Percentiles rank a stretch among this genome's conserved stretches.
These are phyloP conservation scores for Naganishia kalamii DNA, from an alignment of 768 basidiomycete species.

Conservation along the genomic window DNA sequence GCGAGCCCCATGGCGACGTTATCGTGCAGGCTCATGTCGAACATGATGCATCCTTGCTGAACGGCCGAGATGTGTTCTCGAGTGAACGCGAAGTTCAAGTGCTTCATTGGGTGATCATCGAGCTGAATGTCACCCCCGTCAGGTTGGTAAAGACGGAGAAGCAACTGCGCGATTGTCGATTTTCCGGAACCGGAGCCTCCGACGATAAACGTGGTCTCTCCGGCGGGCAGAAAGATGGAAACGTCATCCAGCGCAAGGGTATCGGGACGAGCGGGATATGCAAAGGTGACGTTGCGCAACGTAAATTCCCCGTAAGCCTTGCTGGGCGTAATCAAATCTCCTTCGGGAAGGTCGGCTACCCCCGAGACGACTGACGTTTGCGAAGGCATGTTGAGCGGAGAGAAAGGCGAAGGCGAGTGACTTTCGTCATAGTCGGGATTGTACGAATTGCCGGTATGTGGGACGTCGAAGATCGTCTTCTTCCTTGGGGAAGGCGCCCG, in stretches of 20 bases:
- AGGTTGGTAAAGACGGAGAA: constrained; percentile 68
- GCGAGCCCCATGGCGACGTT: constrained; percentile 76
- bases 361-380: neutral
- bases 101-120: constrained; percentile 73
- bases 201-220: constrained; percentile 72
- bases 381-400: neutral
- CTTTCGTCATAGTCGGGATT: constrained; percentile 2
- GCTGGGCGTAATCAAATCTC: constrained; percentile 53
- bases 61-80: constrained; percentile 67
- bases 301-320: constrained; percentile 66
- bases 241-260: constrained; percentile 58
- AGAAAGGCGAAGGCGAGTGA: neutral
- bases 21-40: constrained; percentile 72
- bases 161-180: constrained; percentile 61
- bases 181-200: constrained; percentile 74
- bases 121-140: constrained; percentile 60
- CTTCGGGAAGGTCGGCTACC: neutral
- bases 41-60: constrained; percentile 68
- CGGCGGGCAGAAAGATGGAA: constrained; percentile 62
- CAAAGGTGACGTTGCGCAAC: constrained; percentile 59
- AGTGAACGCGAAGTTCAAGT: constrained; percentile 67
- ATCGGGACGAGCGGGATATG: constrained; percentile 66
- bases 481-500: constrained; percentile 41
- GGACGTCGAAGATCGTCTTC: neutral
- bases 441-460: constrained; percentile 17